Evolutionary conservation across 2,329 filamentous ascomycete genomes (phyloP).

Genomic region (Aspergillus arachidicola): DNA sequence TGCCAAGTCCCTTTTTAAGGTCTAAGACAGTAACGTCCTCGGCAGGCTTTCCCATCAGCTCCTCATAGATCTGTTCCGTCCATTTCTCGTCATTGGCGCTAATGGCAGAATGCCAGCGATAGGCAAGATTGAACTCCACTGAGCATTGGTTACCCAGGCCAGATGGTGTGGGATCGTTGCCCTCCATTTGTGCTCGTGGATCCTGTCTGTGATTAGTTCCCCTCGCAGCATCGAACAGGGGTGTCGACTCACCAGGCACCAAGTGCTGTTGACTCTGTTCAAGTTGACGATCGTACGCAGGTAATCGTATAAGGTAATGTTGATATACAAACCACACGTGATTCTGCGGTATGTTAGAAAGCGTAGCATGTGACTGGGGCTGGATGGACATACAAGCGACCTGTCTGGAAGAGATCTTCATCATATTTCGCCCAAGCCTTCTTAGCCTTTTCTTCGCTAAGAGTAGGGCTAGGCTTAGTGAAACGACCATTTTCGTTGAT

Average conservation of each 20-base stretch:
- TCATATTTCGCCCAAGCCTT: constrained; percentile 69
- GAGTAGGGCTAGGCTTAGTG: constrained; percentile 59
- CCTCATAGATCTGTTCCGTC: constrained; percentile 70
- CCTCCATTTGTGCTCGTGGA: constrained; percentile 69
- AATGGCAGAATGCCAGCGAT: constrained; percentile 84
- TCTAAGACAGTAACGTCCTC: constrained; percentile 60
- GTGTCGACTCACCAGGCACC: constrained; percentile 61
- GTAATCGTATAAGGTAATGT: constrained; percentile 77
- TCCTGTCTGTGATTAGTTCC: constrained; percentile 48
- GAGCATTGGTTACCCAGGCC: constrained; percentile 83
- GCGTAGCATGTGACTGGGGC: too few species aligned
- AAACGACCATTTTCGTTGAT: constrained; percentile 87
- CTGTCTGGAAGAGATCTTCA: constrained; percentile 78
- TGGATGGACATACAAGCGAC: constrained; percentile 54
- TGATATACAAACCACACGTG: constrained; percentile 74
- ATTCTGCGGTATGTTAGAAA: constrained; percentile 44
- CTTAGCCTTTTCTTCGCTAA: constrained; percentile 53
- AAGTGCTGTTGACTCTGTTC: constrained; percentile 72
- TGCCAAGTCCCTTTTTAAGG: constrained; percentile 63
- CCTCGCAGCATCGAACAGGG: neutral
- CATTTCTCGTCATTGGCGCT: constrained; percentile 75
- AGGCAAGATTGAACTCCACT: constrained; percentile 86
- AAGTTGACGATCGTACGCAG: constrained; percentile 76
- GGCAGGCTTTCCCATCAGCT: constrained; percentile 64
- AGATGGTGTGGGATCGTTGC: constrained; percentile 62